phyloP scores from a whole-genome alignment of 352 stramenopile species.

The Saprolegnia parasitica region DNA sequence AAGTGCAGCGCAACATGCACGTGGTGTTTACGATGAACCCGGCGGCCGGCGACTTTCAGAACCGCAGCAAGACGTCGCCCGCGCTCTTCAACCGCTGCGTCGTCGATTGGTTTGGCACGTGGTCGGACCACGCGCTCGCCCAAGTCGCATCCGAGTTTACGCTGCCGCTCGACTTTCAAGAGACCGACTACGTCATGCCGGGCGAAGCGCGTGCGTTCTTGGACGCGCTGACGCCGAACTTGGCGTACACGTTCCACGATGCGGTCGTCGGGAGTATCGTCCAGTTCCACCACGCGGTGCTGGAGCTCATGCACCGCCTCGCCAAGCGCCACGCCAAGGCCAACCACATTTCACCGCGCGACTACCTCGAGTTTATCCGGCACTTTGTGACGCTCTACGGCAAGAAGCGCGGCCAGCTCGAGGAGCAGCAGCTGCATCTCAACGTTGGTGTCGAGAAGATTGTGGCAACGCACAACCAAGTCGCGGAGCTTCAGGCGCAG shows the following conservation, averaged over 20 bases:
- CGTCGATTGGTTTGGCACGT: slow-evolving; percentile 99
- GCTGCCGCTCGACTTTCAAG: slow-evolving; percentile 89
- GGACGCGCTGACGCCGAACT: slow-evolving; percentile 33
- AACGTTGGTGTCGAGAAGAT: slow-evolving; percentile 99
- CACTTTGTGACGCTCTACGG: slow-evolving; percentile 88
- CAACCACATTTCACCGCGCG: slow-evolving; percentile 88
- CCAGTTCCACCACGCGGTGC: slow-evolving; percentile 81
- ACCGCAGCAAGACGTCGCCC: slow-evolving; percentile 97
- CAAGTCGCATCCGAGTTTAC: slow-evolving; percentile 98
- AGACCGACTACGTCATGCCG: slow-evolving; percentile 56
- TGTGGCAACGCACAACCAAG: slow-evolving; percentile 96
- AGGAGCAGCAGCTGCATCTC: slow-evolving; percentile 97
- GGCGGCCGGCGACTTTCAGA: slow-evolving; percentile 94
- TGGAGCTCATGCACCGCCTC: slow-evolving; percentile 79
- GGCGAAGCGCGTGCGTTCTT: slow-evolving; percentile 33
- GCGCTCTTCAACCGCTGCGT: slow-evolving; percentile 99
- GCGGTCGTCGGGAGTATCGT: slow-evolving; percentile 79
- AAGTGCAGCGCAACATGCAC: slow-evolving; percentile 99
- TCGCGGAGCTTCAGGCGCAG: slow-evolving; percentile 87
- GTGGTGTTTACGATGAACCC: slow-evolving; percentile 99
- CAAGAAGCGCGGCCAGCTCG: slow-evolving; percentile 88
- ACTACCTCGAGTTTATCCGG: slow-evolving; percentile 91
- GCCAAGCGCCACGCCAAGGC: slow-evolving; percentile 83
- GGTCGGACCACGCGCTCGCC: slow-evolving; percentile 96
- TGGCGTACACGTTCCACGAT: slow-evolving; percentile 65